Evolutionary conservation across 208 protist genomes (phyloP).

Genomic region (Crithidia sp.): DNA sequence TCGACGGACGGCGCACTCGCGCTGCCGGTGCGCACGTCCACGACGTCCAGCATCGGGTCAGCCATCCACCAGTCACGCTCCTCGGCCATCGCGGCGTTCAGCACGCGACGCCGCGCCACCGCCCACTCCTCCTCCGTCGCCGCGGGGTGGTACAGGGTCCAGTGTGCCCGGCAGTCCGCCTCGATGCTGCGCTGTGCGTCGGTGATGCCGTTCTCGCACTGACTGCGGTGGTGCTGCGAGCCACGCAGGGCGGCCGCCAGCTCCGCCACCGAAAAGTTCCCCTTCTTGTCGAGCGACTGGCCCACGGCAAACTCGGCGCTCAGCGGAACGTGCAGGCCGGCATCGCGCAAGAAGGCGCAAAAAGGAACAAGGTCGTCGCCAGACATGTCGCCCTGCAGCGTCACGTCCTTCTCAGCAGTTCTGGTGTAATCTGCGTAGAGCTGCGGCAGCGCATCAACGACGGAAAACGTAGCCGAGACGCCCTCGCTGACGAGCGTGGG

Average conservation of each 20-base stretch:
- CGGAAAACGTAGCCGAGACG: slow-evolving; percentile 60
- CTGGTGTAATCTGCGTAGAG: slow-evolving; percentile 66
- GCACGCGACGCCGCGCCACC: slow-evolving; percentile 55
- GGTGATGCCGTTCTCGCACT: slow-evolving; percentile 58
- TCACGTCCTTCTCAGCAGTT: slow-evolving; percentile 7
- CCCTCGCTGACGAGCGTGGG: slow-evolving; percentile 57
- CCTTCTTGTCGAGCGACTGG: slow-evolving; percentile 65
- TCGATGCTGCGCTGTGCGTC: slow-evolving; percentile 61
- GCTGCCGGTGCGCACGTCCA: slow-evolving; percentile 51
- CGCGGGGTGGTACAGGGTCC: slow-evolving; percentile 77
- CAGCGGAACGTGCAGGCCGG: slow-evolving; percentile 77
- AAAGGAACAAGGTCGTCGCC: slow-evolving; percentile 68
- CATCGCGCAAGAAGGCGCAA: slow-evolving; percentile 73
- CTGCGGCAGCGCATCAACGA: slow-evolving; percentile 76
- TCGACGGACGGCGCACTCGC: slow-evolving; percentile 31
- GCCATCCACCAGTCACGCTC: slow-evolving; percentile 87
- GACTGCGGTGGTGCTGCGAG: slow-evolving; percentile 49
- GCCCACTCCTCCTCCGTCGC: slow-evolving; percentile 84
- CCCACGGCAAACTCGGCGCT: slow-evolving; percentile 77
- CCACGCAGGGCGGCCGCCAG: slow-evolving; percentile 52
- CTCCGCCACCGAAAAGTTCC: slow-evolving; percentile 53
- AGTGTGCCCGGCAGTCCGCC: slow-evolving; percentile 63
- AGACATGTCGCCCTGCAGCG: slow-evolving; percentile 24
- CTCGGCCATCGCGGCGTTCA: slow-evolving; percentile 56
- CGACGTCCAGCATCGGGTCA: slow-evolving; percentile 78